phyloP scores from a whole-genome alignment of 768 basidiomycete species.

The Podaxis pistillaris region DNA sequence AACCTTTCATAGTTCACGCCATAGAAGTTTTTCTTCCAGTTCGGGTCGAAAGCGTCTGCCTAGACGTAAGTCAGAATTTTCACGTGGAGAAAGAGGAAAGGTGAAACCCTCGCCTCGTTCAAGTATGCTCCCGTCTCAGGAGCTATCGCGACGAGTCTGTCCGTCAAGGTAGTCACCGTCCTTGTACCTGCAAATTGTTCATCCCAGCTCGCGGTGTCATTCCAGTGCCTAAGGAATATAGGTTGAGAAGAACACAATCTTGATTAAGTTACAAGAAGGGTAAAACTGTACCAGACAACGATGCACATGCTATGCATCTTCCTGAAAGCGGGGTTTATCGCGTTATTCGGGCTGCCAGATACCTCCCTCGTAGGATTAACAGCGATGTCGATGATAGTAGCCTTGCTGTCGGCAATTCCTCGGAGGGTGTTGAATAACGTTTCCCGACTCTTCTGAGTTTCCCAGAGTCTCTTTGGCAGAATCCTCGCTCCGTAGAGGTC shows the following conservation, averaged over 20 bases:
- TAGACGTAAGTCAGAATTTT: not conserved
- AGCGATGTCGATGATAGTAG: constrained; percentile 17
- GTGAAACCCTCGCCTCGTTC: constrained; percentile 15
- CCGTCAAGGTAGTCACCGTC: constrained; percentile 11
- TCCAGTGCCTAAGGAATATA: constrained; percentile 12
- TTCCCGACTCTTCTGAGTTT: constrained; percentile 10
- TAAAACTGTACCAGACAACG: constrained; percentile 9
- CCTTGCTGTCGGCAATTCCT: constrained; percentile 15
- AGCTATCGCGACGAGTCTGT: constrained; percentile 14
- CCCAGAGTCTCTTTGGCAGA: constrained; percentile 13
- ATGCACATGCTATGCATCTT: constrained; percentile 16
- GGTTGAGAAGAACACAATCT: not conserved
- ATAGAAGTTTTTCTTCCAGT: constrained; percentile 19
- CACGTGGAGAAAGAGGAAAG: not conserved
- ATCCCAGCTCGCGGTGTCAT: constrained; percentile 17
- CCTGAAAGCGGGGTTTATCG: constrained; percentile 19
- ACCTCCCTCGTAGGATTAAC: constrained; percentile 18
- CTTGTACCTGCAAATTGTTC: constrained; percentile 11
- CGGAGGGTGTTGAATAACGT: constrained; percentile 9
- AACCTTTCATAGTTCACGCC: constrained; percentile 18
- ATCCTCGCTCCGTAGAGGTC: constrained; percentile 16
- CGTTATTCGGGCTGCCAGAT: constrained; percentile 15
- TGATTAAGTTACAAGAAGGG: not conserved
- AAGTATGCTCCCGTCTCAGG: constrained; percentile 20
- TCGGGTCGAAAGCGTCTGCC: constrained; percentile 20